Conservation (phyloP, 2,329 filamentous ascomycete species). For the Zalaria sp. region DNA sequence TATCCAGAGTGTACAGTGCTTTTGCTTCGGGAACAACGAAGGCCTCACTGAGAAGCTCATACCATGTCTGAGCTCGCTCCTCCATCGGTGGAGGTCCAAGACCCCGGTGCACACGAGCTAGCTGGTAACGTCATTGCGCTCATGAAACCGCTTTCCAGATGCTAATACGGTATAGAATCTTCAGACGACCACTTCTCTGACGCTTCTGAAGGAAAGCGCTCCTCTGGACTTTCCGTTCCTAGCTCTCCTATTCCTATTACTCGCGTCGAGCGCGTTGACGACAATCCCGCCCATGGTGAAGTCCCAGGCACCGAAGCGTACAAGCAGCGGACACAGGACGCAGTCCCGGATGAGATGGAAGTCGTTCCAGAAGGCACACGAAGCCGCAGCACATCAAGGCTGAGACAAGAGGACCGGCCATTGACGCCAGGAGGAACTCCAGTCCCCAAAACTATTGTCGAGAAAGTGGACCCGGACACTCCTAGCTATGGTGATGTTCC, state of each 20-base stretch:
- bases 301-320: slow-evolving; percentile 48
- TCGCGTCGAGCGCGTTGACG: slow-evolving; percentile 49
- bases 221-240: slow-evolving; percentile 18
- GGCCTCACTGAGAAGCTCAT: too few species aligned
- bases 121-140: slow-evolving; percentile 5
- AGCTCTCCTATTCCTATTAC: slow-evolving; percentile 43
- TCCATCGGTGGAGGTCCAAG: slow-evolving; percentile 3
- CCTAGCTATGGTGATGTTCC: slow-evolving; percentile 48
- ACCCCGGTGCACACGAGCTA: slow-evolving; percentile 14
- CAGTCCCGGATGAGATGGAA: slow-evolving; percentile 50
- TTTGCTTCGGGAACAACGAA: too few species aligned
- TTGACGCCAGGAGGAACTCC: slow-evolving; percentile 36
- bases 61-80: too few species aligned
- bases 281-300: slow-evolving; percentile 43
- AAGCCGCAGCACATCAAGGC: slow-evolving; percentile 16
- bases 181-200: slow-evolving; percentile 52
- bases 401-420: slow-evolving; percentile 29
- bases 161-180: slow-evolving; percentile 12
- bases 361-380: slow-evolving; percentile 35
- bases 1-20: too few species aligned
- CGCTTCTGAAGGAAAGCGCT: slow-evolving; percentile 41
- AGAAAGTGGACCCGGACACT: slow-evolving; percentile 43
- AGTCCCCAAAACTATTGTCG: slow-evolving; percentile 46
- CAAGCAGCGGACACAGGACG: slow-evolving; percentile 42
- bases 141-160: not conserved